Conservation (phyloP, 306 rosid species). For the Trifolium repens region DNA sequence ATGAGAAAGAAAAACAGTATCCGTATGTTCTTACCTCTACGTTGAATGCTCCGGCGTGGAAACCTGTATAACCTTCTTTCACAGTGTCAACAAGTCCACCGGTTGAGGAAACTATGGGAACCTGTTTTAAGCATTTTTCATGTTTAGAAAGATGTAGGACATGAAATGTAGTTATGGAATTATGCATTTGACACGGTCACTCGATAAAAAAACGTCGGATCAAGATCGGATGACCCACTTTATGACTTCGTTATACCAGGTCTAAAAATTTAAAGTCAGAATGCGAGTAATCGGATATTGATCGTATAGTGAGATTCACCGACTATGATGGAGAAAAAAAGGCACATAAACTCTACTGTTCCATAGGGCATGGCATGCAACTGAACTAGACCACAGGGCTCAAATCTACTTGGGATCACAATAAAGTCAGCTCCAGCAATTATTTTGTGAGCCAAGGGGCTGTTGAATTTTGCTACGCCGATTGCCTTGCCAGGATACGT, state of each 20-base stretch:
- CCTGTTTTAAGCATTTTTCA: constrained; percentile 46
- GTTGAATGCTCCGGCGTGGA: constrained; percentile 69
- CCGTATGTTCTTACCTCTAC: constrained; percentile 51
- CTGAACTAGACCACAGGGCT: constrained; percentile 90
- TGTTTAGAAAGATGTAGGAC: constrained; percentile 5
- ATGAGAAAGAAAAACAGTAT: background rate
- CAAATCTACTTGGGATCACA: constrained; percentile 79
- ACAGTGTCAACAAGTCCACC: constrained; percentile 91
- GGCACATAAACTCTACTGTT: constrained; percentile 53
- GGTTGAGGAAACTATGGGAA: constrained; percentile 79
- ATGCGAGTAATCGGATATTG: background rate
- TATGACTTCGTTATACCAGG: background rate
- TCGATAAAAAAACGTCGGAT: background rate
- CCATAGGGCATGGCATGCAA: constrained; percentile 85
- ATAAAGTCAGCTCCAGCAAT: constrained; percentile 80
- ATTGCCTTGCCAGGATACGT: constrained; percentile 62
- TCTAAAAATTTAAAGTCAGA: background rate
- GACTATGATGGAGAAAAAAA: background rate
- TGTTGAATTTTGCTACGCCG: constrained; percentile 68
- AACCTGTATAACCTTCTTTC: constrained; percentile 83
- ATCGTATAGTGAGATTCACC: background rate
- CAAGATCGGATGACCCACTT: background rate
- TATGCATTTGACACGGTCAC: background rate
- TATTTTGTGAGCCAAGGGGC: constrained; percentile 76
- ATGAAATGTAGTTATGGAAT: background rate